Conservation (phyloP, 331 rosid species). For the Stylosanthes scabra region DNA sequence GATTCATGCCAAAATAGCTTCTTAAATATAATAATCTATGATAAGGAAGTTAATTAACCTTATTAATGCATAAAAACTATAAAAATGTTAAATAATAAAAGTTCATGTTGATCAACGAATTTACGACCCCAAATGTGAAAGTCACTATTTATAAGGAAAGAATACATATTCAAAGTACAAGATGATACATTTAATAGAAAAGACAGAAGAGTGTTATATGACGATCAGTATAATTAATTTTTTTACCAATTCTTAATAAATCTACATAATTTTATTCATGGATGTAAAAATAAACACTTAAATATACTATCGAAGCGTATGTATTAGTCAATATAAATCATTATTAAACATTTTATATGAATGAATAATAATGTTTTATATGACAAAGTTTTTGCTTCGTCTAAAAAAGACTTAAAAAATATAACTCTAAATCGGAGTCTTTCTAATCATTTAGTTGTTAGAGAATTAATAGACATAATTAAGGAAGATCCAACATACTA, state of each 20-base stretch:
- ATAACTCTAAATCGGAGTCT: not conserved
- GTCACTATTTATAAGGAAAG: not conserved
- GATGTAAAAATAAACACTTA: too few species aligned
- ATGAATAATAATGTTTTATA: not conserved
- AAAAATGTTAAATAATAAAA: too few species aligned
- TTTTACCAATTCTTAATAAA: too few species aligned
- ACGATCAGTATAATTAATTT: too few species aligned
- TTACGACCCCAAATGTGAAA: not conserved
- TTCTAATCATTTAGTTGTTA: not conserved
- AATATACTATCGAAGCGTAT: too few species aligned
- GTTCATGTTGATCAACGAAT: not conserved
- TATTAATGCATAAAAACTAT: not conserved
- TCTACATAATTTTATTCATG: too few species aligned
- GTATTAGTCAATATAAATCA: too few species aligned
- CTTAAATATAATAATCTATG: not conserved
- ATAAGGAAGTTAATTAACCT: not conserved
- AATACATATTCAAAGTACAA: too few species aligned
- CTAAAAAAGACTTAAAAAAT: not conserved
- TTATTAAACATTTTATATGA: not conserved
- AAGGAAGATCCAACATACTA: not conserved
- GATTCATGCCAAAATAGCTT: not conserved
- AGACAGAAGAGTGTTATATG: too few species aligned
- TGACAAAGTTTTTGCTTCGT: not conserved
- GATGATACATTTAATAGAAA: too few species aligned
- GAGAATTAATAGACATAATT: not conserved